Conservation (phyloP, 306 rosid genomes). For the Vigna radiata region DNA sequence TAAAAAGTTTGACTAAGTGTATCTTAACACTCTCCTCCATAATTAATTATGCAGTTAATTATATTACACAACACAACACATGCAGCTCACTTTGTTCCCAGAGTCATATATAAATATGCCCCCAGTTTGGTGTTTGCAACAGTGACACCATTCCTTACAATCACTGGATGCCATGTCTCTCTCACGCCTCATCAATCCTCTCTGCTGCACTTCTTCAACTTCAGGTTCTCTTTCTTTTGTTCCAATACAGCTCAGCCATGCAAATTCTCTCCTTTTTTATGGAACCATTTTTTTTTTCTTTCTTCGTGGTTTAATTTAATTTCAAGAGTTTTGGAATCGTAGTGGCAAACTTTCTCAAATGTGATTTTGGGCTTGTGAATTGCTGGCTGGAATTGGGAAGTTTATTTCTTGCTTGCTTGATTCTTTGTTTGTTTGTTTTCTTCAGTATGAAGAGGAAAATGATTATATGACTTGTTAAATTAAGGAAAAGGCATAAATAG, state of each 20-base stretch:
- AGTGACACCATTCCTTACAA: neutral
- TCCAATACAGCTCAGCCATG: neutral
- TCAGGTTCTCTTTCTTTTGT: constrained; percentile 41
- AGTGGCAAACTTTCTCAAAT: neutral
- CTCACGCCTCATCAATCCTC: constrained; percentile 37
- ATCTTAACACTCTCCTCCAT: too few species aligned
- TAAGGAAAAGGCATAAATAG: neutral
- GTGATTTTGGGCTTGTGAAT: neutral
- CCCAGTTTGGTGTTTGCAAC: neutral
- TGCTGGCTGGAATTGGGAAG: neutral
- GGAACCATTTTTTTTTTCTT: neutral
- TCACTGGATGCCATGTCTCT: constrained; percentile 45
- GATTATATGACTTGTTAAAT: neutral
- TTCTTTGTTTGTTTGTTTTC: neutral
- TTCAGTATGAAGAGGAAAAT: neutral
- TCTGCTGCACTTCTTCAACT: constrained; percentile 39
- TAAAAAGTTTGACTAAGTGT: too few species aligned
- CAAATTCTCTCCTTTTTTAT: neutral
- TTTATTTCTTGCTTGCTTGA: neutral
- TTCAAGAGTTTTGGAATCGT: neutral
- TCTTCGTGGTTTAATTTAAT: neutral
- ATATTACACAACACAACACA: too few species aligned
- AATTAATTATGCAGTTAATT: too few species aligned
- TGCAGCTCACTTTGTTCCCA: neutral
- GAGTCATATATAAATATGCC: too few species aligned